Evolutionary conservation across 495 filamentous ascomycete species (phyloP).

Genomic region (Aspergillus incahuasiensis): DNA sequence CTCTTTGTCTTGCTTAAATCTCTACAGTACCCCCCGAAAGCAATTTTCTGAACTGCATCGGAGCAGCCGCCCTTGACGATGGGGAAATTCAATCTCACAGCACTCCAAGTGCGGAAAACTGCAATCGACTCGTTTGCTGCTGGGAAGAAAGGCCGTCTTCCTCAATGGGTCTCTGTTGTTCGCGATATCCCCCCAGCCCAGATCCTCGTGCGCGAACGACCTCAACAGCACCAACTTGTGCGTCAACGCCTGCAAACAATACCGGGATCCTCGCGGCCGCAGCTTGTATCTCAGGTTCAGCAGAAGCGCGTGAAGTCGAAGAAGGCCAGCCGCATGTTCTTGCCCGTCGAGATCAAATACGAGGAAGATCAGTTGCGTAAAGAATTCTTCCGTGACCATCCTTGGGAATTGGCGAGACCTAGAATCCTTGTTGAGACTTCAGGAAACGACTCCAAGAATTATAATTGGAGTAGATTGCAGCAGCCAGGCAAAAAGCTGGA

Average conservation of each 20-base stretch:
- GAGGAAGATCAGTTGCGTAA: constrained; percentile 79
- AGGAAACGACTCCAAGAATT: constrained; percentile 68
- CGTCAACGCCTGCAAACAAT: constrained; percentile 43
- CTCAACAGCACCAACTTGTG: constrained; percentile 60
- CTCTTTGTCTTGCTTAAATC: too few relatives aligned
- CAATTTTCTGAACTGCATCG: too few relatives aligned
- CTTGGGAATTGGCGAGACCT: constrained; percentile 93
- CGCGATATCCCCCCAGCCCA: constrained; percentile 74
- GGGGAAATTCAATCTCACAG: constrained; percentile 68
- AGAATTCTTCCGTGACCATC: constrained; percentile 87
- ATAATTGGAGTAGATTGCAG: constrained; percentile 76
- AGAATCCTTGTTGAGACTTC: constrained; percentile 78
- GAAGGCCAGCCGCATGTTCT: constrained; percentile 71
- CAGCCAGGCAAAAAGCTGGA: constrained; percentile 77
- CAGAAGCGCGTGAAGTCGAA: constrained; percentile 43
- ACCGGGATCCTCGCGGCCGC: constrained; percentile 27
- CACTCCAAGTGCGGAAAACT: constrained; percentile 67
- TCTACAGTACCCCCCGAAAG: too few relatives aligned
- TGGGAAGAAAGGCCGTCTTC: constrained; percentile 45
- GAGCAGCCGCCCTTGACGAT: constrained; percentile 32
- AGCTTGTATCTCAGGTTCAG: constrained; percentile 36
- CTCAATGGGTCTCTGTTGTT: constrained; percentile 74
- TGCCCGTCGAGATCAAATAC: constrained; percentile 71
- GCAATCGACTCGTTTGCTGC: constrained; percentile 54
- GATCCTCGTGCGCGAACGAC: constrained; percentile 63